phyloP scores from a whole-genome alignment of 2,329 filamentous ascomycete species.

The Colletotrichum musicola region DNA sequence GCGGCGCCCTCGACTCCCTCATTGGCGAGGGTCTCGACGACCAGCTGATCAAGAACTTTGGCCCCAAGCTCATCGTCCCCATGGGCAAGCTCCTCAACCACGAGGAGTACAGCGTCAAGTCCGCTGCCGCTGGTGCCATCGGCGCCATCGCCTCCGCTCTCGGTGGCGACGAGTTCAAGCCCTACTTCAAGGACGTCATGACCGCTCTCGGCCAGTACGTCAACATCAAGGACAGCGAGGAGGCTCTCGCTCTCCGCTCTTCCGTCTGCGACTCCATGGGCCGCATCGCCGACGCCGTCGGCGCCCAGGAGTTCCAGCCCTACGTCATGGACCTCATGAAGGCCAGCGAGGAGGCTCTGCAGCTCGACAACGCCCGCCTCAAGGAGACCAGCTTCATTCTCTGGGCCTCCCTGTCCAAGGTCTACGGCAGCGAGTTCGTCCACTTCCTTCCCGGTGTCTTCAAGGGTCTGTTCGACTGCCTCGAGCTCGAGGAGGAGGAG shows the following conservation, averaged over 20 bases:
- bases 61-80: conserved; percentile 84
- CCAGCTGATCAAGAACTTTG: conserved; percentile 84
- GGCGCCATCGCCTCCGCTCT: conserved; percentile 91
- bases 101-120: conserved; percentile 90
- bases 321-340: conserved; percentile 93
- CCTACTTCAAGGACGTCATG: conserved; percentile 95
- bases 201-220: conserved; percentile 87
- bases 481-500: conserved; percentile 91
- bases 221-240: conserved; percentile 87
- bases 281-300: conserved; percentile 90
- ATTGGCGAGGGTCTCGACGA: conserved; percentile 88
- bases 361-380: conserved; percentile 88
- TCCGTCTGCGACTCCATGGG: conserved; percentile 94
- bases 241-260: conserved; percentile 89
- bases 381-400: conserved; percentile 98
- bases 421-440: conserved; percentile 87
- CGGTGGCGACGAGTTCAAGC: conserved; percentile 84
- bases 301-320: conserved; percentile 86
- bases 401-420: conserved; percentile 94
- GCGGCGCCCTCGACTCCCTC: conserved; percentile 90
- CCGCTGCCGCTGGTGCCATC: conserved; percentile 87
- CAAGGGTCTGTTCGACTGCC: conserved; percentile 83
- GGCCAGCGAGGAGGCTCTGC: conserved; percentile 89
- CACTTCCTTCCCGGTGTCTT: conserved; percentile 84
- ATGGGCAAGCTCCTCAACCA: conserved; percentile 87